Evolutionary conservation across 1,139 yeast genomes (phyloP), one percentile per base, ranked within the genome.

Genomic region (Starmera stellimalicola): DNA sequence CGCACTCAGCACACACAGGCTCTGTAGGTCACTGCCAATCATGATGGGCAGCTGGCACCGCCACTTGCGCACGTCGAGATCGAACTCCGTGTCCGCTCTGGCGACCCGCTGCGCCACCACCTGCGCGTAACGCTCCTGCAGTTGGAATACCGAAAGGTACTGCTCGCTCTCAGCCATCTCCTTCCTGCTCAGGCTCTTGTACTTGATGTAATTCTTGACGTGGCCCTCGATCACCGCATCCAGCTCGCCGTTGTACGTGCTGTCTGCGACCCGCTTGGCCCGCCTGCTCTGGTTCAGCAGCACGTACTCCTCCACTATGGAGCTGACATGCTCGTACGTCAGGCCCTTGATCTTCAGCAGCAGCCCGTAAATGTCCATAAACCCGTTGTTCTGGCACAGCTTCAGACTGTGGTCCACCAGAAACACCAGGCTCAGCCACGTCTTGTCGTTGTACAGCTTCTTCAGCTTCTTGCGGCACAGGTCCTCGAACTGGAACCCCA

Each of bases 71-170:
- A 45, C 41, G 15, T 36, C 37, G 20, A 33, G 11, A n/a, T 28
- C 26, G 16, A 14, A 6, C 9, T 22, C 15, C 18, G 26, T n/a
- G n/a, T n/a, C n/a, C n/a, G n/a, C n/a, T n/a, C n/a, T n/a, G n/a
- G n/a, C n/a, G n/a, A n/a, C n/a, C n/a, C n/a, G n/a, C n/a, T n/a
- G n/a, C n/a, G n/a, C n/a, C n/a, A 73, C 70, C 45, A 68, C 52
- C 3, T 42, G 45, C 26, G 59, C 48, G 7, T 54, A 50, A 18
- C 50, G 38, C 39, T 65, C 29, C 20, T 30, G 29, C 18, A 45
- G 14, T 17, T 36, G 29, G 27, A 45, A 45, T 2, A 43, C 26
- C 5, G 41, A 37, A 8, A 47, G 31, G 26, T 33, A 33, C 7
- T 25, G 9, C 15, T 47, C 45, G 24, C 41, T 28, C 5, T 33